Conservation (phyloP, 345 rosid species). For the Trapa bicornis region DNA sequence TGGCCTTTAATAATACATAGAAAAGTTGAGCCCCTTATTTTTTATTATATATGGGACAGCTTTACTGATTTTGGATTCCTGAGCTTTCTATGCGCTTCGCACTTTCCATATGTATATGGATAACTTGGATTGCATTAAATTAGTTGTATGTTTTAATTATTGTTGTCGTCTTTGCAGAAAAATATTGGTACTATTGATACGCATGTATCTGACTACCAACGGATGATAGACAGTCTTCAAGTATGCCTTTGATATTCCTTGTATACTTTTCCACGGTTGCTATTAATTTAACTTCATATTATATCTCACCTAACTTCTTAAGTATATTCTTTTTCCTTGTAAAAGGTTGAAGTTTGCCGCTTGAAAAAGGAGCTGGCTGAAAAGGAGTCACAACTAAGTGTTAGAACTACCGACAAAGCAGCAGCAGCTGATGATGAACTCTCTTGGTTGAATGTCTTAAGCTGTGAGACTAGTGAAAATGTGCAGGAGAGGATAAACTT, state of each 20-base stretch:
- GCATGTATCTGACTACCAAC: slow-evolving; percentile 41
- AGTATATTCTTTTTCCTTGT: slow-evolving; percentile 11
- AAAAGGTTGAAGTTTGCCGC: slow-evolving; percentile 63
- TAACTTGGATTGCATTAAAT: background rate
- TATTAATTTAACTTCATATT: background rate
- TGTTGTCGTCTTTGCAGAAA: slow-evolving; percentile 37
- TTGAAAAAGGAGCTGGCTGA: slow-evolving; percentile 30
- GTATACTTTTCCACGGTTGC: slow-evolving; percentile 6
- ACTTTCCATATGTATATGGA: background rate
- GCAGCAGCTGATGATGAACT: slow-evolving; percentile 65
- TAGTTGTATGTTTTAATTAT: background rate
- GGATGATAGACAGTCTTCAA: slow-evolving; percentile 95
- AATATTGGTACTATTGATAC: slow-evolving; percentile 82
- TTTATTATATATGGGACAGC: background rate
- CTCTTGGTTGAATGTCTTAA: slow-evolving; percentile 75
- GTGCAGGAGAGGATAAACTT: slow-evolving; percentile 84
- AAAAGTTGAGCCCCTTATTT: background rate
- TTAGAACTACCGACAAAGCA: slow-evolving; percentile 62
- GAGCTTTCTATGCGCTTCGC: background rate
- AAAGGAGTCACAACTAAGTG: slow-evolving; percentile 47
- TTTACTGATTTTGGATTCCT: background rate
- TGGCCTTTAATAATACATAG: background rate
- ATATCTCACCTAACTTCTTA: background rate
- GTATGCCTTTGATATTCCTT: slow-evolving; percentile 20
- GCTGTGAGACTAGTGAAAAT: slow-evolving; percentile 91